Percentiles rank a stretch among this genome's conserved stretches.
Conservation (phyloP, 352 stramenopile species). For the Sclerospora graminicola region DNA sequence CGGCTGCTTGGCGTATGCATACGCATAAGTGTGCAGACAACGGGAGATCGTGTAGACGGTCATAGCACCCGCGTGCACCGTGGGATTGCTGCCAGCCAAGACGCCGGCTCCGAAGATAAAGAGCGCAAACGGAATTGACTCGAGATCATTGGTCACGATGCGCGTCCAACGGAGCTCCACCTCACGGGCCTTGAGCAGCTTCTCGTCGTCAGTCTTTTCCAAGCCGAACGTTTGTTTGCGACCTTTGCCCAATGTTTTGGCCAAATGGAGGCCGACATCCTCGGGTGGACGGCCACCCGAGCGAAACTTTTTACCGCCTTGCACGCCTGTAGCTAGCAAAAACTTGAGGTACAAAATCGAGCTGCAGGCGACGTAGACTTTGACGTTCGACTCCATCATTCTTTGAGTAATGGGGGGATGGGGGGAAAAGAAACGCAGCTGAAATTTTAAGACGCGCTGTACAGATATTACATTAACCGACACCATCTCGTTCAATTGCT, state of each 20-base stretch:
- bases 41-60: slow-evolving; percentile 32
- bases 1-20: slow-evolving; percentile 36
- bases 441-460: too few relatives aligned
- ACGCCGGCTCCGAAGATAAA: slow-evolving; percentile 34
- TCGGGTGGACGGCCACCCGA: slow-evolving; percentile 35
- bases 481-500: too few relatives aligned
- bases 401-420: neutral
- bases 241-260: slow-evolving; percentile 16
- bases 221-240: slow-evolving; percentile 34
- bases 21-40: slow-evolving; percentile 35
- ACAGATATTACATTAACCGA: too few relatives aligned
- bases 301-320: slow-evolving; percentile 41
- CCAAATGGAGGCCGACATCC: slow-evolving; percentile 31
- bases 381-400: slow-evolving; percentile 4
- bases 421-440: too few relatives aligned
- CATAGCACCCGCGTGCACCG: slow-evolving; percentile 27
- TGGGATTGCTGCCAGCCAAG: slow-evolving; percentile 18
- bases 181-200: slow-evolving; percentile 21
- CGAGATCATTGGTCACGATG: slow-evolving; percentile 52
- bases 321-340: slow-evolving; percentile 30
- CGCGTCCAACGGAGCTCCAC: slow-evolving; percentile 35
- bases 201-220: slow-evolving; percentile 10
- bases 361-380: slow-evolving; percentile 44
- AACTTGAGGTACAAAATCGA: slow-evolving; percentile 62
- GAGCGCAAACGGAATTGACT: slow-evolving; percentile 42